These are phyloP conservation scores for Hibiscus mutabilis DNA, from an alignment of 345 rosid genomes.

Conservation along the genomic window DNA sequence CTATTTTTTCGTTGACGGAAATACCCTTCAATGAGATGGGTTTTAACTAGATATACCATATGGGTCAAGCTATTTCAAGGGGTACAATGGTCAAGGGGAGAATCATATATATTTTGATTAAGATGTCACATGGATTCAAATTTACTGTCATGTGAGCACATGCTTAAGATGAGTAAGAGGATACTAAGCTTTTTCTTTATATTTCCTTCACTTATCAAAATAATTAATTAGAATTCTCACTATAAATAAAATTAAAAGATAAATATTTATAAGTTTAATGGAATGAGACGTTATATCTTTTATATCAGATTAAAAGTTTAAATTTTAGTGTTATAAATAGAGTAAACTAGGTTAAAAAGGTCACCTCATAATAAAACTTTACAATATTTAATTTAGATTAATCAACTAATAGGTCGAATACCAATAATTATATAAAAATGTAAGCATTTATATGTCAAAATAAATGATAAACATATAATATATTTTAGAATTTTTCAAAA, in stretches of 20 bases:
- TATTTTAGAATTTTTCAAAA: too few relatives aligned
- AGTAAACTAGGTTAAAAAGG: too few relatives aligned
- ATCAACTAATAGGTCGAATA: too few relatives aligned
- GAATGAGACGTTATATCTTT: too few relatives aligned
- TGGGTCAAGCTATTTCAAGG: conserved; percentile 5
- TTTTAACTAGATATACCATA: background rate
- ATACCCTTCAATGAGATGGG: background rate
- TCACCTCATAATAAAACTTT: too few relatives aligned
- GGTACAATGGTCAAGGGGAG: conserved; percentile 16
- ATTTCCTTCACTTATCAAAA: background rate
- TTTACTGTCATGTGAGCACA: conserved; percentile 42
- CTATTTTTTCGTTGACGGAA: background rate
- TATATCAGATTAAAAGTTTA: too few relatives aligned
- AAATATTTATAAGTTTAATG: background rate
- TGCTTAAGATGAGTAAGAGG: conserved; percentile 18
- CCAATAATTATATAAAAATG: too few relatives aligned
- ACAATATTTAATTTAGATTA: too few relatives aligned
- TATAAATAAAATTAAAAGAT: background rate
- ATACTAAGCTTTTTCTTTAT: background rate
- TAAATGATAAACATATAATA: too few relatives aligned
- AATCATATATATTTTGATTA: conserved; percentile 15
- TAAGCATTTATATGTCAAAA: too few relatives aligned
- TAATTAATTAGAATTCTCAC: background rate
- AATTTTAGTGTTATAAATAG: too few relatives aligned
- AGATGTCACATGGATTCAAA: conserved; percentile 41